Base-by-base conservation (phyloP, 163 green algal species). In the Trebouxia gelatinosa region DNA sequence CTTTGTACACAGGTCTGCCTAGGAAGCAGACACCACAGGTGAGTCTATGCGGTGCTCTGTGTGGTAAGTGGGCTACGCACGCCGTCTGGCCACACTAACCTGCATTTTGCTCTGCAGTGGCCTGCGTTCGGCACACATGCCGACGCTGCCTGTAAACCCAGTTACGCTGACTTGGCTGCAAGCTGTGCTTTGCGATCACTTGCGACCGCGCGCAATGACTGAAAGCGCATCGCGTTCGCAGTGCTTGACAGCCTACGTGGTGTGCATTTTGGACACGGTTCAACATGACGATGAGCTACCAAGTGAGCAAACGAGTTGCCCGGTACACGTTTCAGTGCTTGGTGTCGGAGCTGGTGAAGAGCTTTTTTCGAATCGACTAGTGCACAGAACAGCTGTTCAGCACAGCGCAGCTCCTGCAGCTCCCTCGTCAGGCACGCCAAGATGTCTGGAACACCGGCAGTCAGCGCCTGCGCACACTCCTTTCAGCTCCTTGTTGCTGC, bases 401-500 rank as follows among this genome's bases (percentile, higher is more conserved):
- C 3, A 26, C 51, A 28, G 51, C 51, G 21, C 51, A 31, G 51
- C 9, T 28, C 17, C 6, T 9, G 31, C 5, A 3, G 17, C 2
- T 32, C n/a, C n/a, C n/a, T 62, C 31, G 43, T 54, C 43, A 13
- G 13, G 13, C 43, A 54, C 13, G 51, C 3, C 19, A 62, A 62
- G n/a, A n/a, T n/a, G n/a, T n/a, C 62, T 0, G 23, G 35, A 71
- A 3, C 37, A 51, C 31, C 37, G 32, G 35, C 64, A 51, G 28
- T 23, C 6, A 37, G 50, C 50, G 6, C 3, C 21, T 35, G 64
- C 23, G 35, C 64, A 51, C 38, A 32, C 1, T 21, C 64, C 17
- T 97, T 98, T 61, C 94, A 98, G 80, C 86, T 99, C 11, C 94
- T 99, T 13, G 92, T 99, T 21, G 95, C 95, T 17, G 92, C 93